These are phyloP conservation scores for Tylopilus sp. DNA, from an alignment of 768 basidiomycete species.

Conservation along the genomic window DNA sequence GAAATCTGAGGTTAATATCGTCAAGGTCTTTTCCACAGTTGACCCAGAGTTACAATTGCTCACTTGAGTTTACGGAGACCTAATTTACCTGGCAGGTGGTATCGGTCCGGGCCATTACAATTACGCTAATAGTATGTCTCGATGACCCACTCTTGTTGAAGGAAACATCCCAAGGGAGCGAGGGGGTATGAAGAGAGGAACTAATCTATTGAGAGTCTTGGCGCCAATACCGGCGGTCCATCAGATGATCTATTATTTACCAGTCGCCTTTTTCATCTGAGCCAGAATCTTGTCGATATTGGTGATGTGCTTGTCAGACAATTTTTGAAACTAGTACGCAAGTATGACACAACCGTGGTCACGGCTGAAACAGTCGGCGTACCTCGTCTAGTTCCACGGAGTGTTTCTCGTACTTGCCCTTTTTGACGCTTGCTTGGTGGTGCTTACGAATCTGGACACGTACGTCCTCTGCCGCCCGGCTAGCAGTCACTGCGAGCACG, in stretches of 20 bases:
- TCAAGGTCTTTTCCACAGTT: too few relatives aligned
- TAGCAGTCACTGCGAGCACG: slow-evolving; percentile 50
- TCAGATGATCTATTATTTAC: slow-evolving; percentile 17
- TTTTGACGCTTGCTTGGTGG: slow-evolving; percentile 64
- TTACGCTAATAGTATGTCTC: too few relatives aligned
- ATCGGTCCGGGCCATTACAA: too few relatives aligned
- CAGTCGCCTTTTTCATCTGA: slow-evolving; percentile 57
- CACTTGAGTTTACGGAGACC: too few relatives aligned
- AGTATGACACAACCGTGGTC: not conserved
- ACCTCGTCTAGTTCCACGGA: slow-evolving; percentile 69
- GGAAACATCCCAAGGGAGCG: not conserved
- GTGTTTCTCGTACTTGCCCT: slow-evolving; percentile 64
- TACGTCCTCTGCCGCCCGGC: slow-evolving; percentile 69
- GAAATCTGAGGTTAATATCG: too few relatives aligned
- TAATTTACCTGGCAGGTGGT: too few relatives aligned
- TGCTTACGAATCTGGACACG: slow-evolving; percentile 72
- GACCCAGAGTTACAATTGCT: too few relatives aligned
- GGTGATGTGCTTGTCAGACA: slow-evolving; percentile 56
- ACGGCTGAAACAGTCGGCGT: not conserved
- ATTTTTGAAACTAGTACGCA: slow-evolving; percentile 67
- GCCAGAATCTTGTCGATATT: slow-evolving; percentile 68
- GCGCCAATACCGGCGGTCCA: not conserved
- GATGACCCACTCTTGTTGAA: not conserved
- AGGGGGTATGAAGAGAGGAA: not conserved
- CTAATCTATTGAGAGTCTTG: not conserved